Conservation (phyloP, 1,284 basidiomycete genomes). For the Sporisorium iseilematis-ciliati region DNA sequence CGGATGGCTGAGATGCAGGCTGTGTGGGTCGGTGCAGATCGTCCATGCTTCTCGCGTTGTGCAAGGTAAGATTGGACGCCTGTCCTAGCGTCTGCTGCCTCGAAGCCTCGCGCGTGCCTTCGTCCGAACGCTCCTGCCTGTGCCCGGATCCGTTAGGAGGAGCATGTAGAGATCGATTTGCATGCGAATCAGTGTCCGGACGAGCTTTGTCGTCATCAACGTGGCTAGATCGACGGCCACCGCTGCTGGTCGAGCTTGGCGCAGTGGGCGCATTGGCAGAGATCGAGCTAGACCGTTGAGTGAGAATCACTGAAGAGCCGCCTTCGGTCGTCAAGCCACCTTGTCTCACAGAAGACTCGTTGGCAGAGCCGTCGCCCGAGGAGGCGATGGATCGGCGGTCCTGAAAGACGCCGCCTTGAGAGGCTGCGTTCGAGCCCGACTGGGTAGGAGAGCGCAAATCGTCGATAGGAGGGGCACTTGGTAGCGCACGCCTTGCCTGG, state of each 20-base stretch:
- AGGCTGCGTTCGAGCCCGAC: not conserved
- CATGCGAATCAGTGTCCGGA: conserved; percentile 6
- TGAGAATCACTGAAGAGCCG: conserved; percentile 17
- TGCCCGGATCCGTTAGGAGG: conserved; percentile 19
- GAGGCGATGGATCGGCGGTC: conserved; percentile 47
- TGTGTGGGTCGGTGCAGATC: conserved; percentile 41
- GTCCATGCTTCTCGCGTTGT: conserved; percentile 56
- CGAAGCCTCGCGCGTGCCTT: conserved; percentile 12
- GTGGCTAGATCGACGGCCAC: conserved; percentile 22
- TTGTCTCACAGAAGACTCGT: conserved; percentile 23
- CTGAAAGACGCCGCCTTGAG: conserved; percentile 16
- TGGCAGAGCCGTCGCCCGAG: conserved; percentile 35
- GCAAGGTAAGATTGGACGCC: conserved; percentile 26
- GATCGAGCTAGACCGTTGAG: conserved; percentile 37
- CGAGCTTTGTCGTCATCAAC: conserved; percentile 25
- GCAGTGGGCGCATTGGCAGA: conserved; percentile 9
- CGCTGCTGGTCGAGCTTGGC: conserved; percentile 5
- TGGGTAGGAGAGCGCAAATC: conserved; percentile 43
- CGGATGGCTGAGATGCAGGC: conserved; percentile 16
- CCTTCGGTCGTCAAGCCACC: conserved; percentile 26
- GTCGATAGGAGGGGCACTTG: conserved; percentile 40
- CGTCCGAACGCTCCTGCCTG: conserved; percentile 38
- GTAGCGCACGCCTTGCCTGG: conserved; percentile 42
- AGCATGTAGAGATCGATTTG: conserved; percentile 17
- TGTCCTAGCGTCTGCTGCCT: conserved; percentile 11